Conservation (phyloP, 192 early-diverging fungal genomes). For the Rhizophagus clarus region DNA sequence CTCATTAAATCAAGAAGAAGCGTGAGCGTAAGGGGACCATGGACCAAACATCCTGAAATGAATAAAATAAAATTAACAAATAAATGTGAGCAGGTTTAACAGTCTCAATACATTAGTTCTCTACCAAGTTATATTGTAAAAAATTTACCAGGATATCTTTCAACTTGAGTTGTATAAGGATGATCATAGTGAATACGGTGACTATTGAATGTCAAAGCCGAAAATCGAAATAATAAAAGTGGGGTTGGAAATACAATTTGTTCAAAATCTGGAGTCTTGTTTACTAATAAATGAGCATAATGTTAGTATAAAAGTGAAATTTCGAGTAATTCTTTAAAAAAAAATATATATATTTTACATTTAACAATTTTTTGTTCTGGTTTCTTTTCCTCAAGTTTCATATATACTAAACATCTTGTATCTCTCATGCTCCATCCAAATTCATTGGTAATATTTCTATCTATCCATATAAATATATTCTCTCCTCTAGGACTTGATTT, state of each 20-base stretch:
- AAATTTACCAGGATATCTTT: constrained; percentile 63
- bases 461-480: constrained; percentile 70
- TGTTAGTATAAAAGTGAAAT: not conserved
- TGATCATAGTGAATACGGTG: constrained; percentile 90
- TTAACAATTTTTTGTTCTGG: constrained; percentile 38
- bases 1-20: constrained; percentile 70
- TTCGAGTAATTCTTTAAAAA: too few species aligned
- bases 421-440: constrained; percentile 65
- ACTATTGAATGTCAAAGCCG: constrained; percentile 87
- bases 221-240: constrained; percentile 83
- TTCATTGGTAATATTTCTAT: constrained; percentile 64
- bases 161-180: constrained; percentile 64
- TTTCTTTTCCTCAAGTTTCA: constrained; percentile 37
- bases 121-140: not conserved
- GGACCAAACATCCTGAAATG: constrained; percentile 62
- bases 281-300: constrained; percentile 34
- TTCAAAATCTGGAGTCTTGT: constrained; percentile 62
- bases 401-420: constrained; percentile 70
- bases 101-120: too few species aligned
- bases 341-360: constrained; percentile 27
- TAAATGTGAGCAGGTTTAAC: too few species aligned
- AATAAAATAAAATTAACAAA: not conserved
- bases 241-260: constrained; percentile 60
- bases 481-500: constrained; percentile 58
- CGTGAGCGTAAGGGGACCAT: constrained; percentile 80